Evolutionary conservation across 139 green algal genomes (phyloP).

Genomic region (Axilococcus clingmanii): DNA sequence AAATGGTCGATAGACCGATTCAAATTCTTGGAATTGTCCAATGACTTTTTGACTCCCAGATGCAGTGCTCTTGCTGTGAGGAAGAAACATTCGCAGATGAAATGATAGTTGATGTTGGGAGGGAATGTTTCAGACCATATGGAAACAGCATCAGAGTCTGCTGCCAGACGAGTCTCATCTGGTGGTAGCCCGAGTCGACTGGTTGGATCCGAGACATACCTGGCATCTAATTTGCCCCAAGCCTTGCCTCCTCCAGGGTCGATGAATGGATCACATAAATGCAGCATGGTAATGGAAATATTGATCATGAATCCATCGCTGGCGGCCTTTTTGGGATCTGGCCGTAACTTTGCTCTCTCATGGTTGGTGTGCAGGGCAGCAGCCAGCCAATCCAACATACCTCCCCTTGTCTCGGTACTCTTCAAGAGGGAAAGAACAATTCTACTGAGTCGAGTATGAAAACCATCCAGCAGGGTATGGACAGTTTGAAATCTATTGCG

Average conservation of each 20-base stretch:
- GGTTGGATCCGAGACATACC: conserved; percentile 16
- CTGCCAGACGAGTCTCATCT: conserved; percentile 53
- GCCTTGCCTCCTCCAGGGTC: conserved; percentile 48
- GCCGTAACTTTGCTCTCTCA: conserved; percentile 73
- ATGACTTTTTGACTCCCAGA: conserved; percentile 58
- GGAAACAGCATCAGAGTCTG: conserved; percentile 35
- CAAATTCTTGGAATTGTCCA: conserved; percentile 25
- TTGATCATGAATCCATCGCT: conserved; percentile 80
- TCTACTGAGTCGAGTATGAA: conserved; percentile 36
- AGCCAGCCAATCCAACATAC: conserved; percentile 69
- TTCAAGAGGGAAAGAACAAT: conserved; percentile 60
- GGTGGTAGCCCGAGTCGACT: conserved; percentile 5
- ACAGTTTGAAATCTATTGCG: conserved; percentile 34
- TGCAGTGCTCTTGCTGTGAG: conserved; percentile 73
- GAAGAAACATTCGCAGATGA: conserved; percentile 98
- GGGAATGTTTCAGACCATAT: conserved; percentile 23
- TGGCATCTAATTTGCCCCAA: conserved; percentile 39
- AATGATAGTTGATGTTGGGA: conserved; percentile 50
- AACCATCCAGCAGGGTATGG: conserved; percentile 33
- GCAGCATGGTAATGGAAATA: conserved; percentile 62
- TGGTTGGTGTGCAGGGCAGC: conserved; percentile 59
- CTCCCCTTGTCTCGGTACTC: conserved; percentile 37
- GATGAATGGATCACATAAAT: conserved; percentile 79
- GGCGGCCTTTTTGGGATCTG: conserved; percentile 24
- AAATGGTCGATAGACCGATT: no score